These are phyloP conservation scores for Adansonia gregorii DNA, from an alignment of 441 rosid species.

Conservation along the genomic window DNA sequence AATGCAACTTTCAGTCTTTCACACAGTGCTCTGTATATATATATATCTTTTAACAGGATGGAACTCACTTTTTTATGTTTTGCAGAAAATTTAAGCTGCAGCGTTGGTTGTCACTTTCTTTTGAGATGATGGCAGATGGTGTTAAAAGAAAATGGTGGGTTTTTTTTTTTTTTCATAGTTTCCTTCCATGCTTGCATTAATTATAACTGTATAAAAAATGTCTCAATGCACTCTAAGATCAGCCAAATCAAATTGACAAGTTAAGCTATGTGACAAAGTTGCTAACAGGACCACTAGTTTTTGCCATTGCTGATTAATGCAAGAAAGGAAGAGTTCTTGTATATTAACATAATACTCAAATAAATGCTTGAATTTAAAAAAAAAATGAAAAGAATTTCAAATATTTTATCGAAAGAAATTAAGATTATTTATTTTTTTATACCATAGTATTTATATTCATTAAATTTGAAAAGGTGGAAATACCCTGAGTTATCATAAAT, in stretches of 20 bases:
- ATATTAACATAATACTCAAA: not conserved
- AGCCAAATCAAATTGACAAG: constrained; percentile 10
- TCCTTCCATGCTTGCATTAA: not conserved
- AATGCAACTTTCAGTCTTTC: not conserved
- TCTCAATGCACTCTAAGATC: not conserved
- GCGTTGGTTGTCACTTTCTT: not conserved
- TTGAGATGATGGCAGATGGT: not conserved
- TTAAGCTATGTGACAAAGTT: not conserved
- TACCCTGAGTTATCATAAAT: no score
- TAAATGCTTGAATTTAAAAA: not conserved
- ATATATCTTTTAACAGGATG: not conserved
- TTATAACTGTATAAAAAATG: not conserved
- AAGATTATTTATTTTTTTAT: no score
- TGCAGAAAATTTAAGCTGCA: not conserved
- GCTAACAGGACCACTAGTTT: not conserved
- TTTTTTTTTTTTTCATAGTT: not conserved
- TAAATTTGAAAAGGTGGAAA: no score
- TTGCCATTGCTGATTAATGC: not conserved
- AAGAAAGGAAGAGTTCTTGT: not conserved
- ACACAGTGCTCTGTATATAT: not conserved
- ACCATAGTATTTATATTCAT: no score
- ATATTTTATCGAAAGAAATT: no score
- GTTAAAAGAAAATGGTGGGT: not conserved
- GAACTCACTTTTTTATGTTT: not conserved
- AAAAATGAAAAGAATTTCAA: not conserved